Conservation (phyloP, 192 early-diverging fungal species). For the Dissophora globulifera region DNA sequence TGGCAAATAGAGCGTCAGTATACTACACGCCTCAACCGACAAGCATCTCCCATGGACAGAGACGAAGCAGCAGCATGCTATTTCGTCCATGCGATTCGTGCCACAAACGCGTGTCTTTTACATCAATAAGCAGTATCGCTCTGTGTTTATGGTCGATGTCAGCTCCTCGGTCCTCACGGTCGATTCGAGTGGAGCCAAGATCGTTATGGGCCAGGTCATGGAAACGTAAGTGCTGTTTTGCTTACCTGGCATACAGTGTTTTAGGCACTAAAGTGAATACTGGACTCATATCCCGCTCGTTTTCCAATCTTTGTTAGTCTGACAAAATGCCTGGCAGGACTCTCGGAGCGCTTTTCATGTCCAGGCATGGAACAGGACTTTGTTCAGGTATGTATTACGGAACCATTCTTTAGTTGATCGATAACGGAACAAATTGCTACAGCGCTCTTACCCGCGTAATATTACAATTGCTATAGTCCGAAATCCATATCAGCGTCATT, state of each 20-base stretch:
- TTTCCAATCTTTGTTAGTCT: conserved; percentile 33
- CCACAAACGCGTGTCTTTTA: conserved; percentile 73
- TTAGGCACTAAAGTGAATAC: not conserved
- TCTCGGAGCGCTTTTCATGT: conserved; percentile 46
- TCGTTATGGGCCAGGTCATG: conserved; percentile 63
- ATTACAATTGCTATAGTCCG: conserved; percentile 21
- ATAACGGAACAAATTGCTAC: too few species aligned
- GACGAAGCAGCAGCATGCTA: conserved; percentile 4
- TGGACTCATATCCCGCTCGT: too few species aligned
- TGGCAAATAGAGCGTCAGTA: conserved; percentile 21
- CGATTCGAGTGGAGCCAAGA: conserved; percentile 50
- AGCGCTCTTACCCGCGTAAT: not conserved
- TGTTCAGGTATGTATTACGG: conserved; percentile 47
- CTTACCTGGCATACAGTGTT: not conserved
- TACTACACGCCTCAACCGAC: conserved; percentile 41
- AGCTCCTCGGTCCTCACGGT: conserved; percentile 74
- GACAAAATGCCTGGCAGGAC: conserved; percentile 41
- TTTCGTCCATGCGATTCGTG: conserved; percentile 58
- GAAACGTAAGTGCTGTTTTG: conserved; percentile 53
- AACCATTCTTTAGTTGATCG: not conserved
- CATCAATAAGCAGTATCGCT: conserved; percentile 65
- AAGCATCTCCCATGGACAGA: conserved; percentile 51
- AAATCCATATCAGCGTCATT: conserved; percentile 65
- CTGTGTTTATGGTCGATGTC: conserved; percentile 78
- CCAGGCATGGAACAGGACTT: conserved; percentile 31